These are phyloP conservation scores for Staphylotrichum longicolle DNA, from an alignment of 495 filamentous ascomycete genomes.

Conservation along the genomic window DNA sequence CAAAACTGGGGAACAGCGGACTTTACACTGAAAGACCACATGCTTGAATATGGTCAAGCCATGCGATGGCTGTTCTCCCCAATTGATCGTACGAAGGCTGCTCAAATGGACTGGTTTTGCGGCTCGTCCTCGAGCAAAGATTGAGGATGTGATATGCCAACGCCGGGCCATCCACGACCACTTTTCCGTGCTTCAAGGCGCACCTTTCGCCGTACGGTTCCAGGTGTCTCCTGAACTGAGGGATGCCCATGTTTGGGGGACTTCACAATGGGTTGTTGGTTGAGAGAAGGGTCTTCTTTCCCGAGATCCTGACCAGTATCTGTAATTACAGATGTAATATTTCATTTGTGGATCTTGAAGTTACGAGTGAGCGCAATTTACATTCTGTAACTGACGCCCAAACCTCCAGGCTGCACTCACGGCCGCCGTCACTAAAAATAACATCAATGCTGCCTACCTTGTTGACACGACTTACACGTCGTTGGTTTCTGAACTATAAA, in stretches of 20 bases:
- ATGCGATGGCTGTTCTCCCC: slow-evolving; percentile 57
- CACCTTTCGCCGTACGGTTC: slow-evolving; percentile 54
- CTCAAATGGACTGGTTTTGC: slow-evolving; percentile 41
- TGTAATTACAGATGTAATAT: too few species aligned
- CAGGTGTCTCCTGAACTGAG: slow-evolving; percentile 56
- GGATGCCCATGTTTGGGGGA: slow-evolving; percentile 63
- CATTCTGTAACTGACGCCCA: too few species aligned
- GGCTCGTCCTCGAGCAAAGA: slow-evolving; percentile 47
- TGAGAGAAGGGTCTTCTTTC: too few species aligned
- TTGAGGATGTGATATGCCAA: slow-evolving; percentile 69
- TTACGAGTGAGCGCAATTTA: too few species aligned
- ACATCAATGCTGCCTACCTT: too few species aligned
- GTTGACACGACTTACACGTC: too few species aligned
- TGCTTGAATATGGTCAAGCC: slow-evolving; percentile 53
- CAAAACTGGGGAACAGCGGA: not conserved
- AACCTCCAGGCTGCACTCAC: too few species aligned
- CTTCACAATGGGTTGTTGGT: too few species aligned
- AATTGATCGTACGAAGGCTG: slow-evolving; percentile 62
- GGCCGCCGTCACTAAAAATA: too few species aligned
- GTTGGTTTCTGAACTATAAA: too few species aligned
- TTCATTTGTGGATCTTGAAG: too few species aligned
- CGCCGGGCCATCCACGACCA: slow-evolving; percentile 74
- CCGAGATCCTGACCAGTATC: too few species aligned
- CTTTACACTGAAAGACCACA: slow-evolving; percentile 58
- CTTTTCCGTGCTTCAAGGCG: slow-evolving; percentile 41